These are phyloP conservation scores for Tylopilus subfusipes DNA, from an alignment of 768 basidiomycete genomes.

Conservation along the genomic window DNA sequence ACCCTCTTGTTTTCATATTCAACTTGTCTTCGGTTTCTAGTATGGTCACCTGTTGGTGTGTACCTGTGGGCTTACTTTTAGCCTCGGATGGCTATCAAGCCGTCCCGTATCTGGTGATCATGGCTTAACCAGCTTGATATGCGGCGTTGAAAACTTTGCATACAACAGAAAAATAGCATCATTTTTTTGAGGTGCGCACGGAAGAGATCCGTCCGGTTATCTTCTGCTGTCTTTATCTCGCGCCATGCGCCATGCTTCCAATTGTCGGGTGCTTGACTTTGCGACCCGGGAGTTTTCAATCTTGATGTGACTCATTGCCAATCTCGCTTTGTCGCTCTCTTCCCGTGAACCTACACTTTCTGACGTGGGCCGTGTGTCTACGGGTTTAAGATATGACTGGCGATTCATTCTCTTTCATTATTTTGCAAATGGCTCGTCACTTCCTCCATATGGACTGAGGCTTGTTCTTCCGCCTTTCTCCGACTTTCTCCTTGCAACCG, in stretches of 20 bases:
- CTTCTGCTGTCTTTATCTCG: neutral
- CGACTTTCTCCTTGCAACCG: neutral
- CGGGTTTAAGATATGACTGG: neutral
- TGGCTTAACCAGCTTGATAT: neutral
- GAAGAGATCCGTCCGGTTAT: slow-evolving; percentile 28
- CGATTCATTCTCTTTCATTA: neutral
- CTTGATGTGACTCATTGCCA: neutral
- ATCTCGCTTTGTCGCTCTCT: neutral
- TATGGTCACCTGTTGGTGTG: too few relatives aligned
- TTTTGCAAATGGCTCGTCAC: neutral
- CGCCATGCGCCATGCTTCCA: neutral
- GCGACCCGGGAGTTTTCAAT: neutral
- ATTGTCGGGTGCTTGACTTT: neutral
- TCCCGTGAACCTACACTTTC: neutral
- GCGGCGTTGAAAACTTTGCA: neutral
- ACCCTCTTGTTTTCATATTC: neutral
- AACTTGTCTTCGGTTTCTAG: neutral
- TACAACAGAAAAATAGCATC: neutral
- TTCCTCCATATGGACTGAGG: neutral
- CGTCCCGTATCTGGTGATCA: neutral
- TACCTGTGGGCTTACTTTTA: neutral
- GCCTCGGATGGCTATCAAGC: neutral
- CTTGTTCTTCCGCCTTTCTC: neutral
- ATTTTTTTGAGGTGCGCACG: slow-evolving; percentile 2
- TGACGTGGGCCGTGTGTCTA: neutral